A percentile compares a stretch with the other conserved stretches of the same genome.
phyloP scores from a whole-genome alignment of 371 early-diverging fungal species.

The Nematocida parisii region DNA sequence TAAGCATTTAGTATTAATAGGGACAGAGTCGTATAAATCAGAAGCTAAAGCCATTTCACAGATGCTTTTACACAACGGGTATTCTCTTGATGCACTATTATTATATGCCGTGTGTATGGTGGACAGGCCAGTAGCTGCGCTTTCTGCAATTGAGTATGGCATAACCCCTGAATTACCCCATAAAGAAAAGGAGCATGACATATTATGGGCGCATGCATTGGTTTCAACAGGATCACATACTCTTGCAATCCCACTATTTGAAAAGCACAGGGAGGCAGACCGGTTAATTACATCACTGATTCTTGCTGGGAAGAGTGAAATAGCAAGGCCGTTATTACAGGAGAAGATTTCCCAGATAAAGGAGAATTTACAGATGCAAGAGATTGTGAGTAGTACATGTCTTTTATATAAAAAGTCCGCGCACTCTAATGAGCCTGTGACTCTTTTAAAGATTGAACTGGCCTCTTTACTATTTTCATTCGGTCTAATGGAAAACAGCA shows the following conservation, averaged over 20 bases:
- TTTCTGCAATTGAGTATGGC: constrained; percentile 12
- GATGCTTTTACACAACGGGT: constrained; percentile 8
- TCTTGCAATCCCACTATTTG: constrained; percentile 12
- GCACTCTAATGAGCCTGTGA: not conserved
- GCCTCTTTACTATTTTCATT: constrained; percentile 9
- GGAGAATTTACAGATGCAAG: constrained; percentile 18
- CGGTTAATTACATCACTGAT: constrained; percentile 14
- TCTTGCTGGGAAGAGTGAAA: constrained; percentile 17
- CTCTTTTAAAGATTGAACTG: constrained; percentile 39
- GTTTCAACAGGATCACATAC: constrained; percentile 13
- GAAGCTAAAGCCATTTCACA: constrained; percentile 1
- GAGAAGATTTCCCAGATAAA: constrained; percentile 22
- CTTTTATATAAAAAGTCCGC: not conserved
- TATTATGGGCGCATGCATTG: constrained; percentile 24
- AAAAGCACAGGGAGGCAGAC: constrained; percentile 36
- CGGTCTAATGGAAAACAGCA: constrained; percentile 10
- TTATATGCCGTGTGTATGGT: constrained; percentile 20
- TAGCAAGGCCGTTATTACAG: constrained; percentile 26
- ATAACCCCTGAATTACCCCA: not conserved
- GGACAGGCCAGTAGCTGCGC: constrained; percentile 16
- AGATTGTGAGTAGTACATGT: not conserved
- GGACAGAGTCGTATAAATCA: not conserved
- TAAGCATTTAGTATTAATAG: constrained; percentile 7
- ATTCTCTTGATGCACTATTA: constrained; percentile 16
- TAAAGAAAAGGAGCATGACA: constrained; percentile 25